A percentile compares a stretch with the other conserved stretches of the same genome.
Evolutionary conservation across 176 grass and related monocot species (phyloP).

Genomic region (Carex myosuroides): DNA sequence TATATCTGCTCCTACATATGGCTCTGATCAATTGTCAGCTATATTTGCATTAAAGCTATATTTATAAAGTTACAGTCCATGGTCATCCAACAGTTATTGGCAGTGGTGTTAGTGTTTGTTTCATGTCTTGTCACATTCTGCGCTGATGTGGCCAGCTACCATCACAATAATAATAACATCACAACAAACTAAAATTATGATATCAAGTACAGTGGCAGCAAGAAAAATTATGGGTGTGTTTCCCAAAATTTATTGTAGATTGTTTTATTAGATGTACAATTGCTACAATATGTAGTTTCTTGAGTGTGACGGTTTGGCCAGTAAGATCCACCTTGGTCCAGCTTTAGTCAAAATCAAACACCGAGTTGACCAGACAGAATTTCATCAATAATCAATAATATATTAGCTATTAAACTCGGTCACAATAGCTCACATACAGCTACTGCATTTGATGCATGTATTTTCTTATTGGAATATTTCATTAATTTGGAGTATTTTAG

Average conservation of each 20-base stretch:
- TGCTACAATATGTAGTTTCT: not conserved
- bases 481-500: not conserved
- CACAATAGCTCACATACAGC: not conserved
- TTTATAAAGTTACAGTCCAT: not conserved
- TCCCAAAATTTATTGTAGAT: not conserved
- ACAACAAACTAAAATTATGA: slow-evolving; percentile 1
- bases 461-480: not conserved
- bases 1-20: not conserved
- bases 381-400: not conserved
- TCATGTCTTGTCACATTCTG: not conserved
- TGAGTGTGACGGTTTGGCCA: not conserved
- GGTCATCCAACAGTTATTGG: not conserved
- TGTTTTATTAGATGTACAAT: not conserved
- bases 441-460: not conserved
- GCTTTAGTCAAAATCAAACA: not conserved
- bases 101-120: not conserved
- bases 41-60: not conserved
- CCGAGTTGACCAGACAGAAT: not conserved
- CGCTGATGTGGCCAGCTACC: not conserved
- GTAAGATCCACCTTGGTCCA: not conserved
- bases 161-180: not conserved
- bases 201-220: not conserved
- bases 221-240: not conserved
- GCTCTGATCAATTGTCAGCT: not conserved
- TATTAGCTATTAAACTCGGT: not conserved